Conservation (phyloP, 768 basidiomycete genomes). For the Boletus rubescentipes region DNA sequence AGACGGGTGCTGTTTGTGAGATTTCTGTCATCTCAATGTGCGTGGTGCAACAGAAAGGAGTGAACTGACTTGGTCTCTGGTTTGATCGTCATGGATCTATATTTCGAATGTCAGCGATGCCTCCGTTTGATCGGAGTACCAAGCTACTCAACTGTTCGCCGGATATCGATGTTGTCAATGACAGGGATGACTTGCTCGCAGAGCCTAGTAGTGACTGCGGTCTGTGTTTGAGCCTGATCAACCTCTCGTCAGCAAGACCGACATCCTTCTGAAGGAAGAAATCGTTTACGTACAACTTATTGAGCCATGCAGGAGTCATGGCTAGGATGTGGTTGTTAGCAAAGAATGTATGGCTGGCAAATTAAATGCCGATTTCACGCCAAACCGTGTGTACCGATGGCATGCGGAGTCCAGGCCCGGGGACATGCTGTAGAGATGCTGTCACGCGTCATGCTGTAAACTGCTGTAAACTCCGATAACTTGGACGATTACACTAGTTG, state of each 20-base stretch:
- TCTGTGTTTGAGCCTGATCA: constrained; percentile 2
- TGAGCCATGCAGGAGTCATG: constrained; percentile 5
- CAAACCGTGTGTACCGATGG: too few relatives aligned
- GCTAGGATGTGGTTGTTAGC: neutral
- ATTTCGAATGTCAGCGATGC: neutral
- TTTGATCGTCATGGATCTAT: constrained; percentile 6
- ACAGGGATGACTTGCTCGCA: neutral
- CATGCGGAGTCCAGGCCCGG: neutral
- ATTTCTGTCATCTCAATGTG: neutral
- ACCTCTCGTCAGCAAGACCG: neutral
- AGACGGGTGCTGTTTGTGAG: neutral
- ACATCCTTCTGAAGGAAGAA: neutral
- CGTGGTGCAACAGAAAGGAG: neutral
- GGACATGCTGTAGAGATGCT: neutral
- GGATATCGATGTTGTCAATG: neutral
- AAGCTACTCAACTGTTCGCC: constrained; percentile 14
- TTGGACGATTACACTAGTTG: too few relatives aligned
- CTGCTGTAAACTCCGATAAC: neutral
- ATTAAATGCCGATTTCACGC: neutral
- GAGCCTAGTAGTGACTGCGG: neutral
- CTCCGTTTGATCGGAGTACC: neutral
- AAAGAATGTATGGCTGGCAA: neutral
- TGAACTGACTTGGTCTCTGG: constrained; percentile 5
- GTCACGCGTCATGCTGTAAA: neutral
- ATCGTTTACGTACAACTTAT: constrained; percentile 5